These are phyloP conservation scores for Elongisporangium prolatum DNA, from an alignment of 352 stramenopile species.

Conservation along the genomic window DNA sequence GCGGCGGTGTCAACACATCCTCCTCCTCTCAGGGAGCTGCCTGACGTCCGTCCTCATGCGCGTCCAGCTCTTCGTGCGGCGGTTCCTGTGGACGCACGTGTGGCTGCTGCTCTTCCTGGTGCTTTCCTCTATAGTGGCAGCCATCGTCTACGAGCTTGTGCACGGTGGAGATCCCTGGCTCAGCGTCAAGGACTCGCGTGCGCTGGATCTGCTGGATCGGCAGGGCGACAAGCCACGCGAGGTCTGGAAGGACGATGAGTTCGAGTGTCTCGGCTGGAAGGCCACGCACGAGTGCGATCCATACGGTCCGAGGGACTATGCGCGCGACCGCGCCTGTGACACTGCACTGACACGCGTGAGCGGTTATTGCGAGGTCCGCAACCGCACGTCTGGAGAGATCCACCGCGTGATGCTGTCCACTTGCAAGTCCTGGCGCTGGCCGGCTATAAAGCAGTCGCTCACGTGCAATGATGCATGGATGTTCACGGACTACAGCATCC, in stretches of 20 bases:
- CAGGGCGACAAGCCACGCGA: conserved; percentile 19
- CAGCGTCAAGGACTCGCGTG: conserved; percentile 27
- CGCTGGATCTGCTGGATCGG: conserved; percentile 40
- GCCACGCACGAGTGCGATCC: conserved; percentile 63
- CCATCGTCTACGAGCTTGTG: conserved; percentile 58
- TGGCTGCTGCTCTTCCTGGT: conserved; percentile 33
- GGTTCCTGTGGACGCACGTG: conserved; percentile 38
- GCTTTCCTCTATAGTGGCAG: conserved; percentile 30
- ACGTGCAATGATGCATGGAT: conserved; percentile 52
- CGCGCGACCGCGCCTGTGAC: conserved; percentile 37
- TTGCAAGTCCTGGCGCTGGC: conserved; percentile 68
- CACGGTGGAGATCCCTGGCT: conserved; percentile 37
- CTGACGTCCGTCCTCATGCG: conserved; percentile 10
- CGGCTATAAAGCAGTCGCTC: conserved; percentile 32
- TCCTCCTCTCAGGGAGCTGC: background rate
- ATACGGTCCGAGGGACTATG: conserved; percentile 38
- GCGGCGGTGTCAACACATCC: background rate
- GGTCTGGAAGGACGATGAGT: conserved; percentile 52
- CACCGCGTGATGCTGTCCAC: conserved; percentile 64
- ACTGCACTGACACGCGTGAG: conserved; percentile 36
- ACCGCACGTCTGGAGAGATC: conserved; percentile 45
- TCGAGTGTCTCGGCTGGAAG: conserved; percentile 72
- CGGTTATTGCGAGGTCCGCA: conserved; percentile 72
- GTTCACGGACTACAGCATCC: conserved; percentile 72
- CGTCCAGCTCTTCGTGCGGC: conserved; percentile 17